phyloP scores from a whole-genome alignment of 495 filamentous ascomycete genomes.

The Neurospora sp. region DNA sequence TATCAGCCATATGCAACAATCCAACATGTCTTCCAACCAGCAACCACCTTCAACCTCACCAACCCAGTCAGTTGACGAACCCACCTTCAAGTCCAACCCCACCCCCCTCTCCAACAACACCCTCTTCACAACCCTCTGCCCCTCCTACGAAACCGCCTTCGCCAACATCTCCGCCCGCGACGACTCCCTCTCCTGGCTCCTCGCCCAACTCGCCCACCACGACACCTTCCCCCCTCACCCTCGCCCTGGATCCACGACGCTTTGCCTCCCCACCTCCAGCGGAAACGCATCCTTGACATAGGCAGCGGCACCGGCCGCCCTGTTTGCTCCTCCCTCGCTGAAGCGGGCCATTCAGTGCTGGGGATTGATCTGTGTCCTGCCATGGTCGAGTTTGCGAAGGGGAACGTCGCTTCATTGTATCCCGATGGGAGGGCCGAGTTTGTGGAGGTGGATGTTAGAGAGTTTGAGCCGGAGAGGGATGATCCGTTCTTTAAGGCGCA shows the following conservation, averaged over 20 bases:
- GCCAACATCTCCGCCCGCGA: background rate
- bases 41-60: background rate
- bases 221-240: background rate
- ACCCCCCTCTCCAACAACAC: conserved; percentile 4
- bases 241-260: background rate
- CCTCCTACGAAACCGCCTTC: conserved; percentile 13
- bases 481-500: background rate
- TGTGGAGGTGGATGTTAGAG: conserved; percentile 19
- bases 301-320: conserved; percentile 33
- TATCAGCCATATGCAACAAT: background rate
- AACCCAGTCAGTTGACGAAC: background rate
- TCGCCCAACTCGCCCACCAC: background rate
- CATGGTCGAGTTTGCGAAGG: conserved; percentile 24
- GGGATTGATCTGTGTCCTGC: conserved; percentile 27
- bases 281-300: conserved; percentile 22
- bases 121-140: conserved; percentile 9
- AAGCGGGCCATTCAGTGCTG: conserved; percentile 20
- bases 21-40: background rate
- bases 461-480: conserved; percentile 10
- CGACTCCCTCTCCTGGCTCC: conserved; percentile 7
- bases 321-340: conserved; percentile 20
- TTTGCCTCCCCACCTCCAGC: background rate
- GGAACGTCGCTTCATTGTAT: conserved; percentile 14
- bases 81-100: background rate
- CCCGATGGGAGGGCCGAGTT: conserved; percentile 11